Conservation (phyloP, 176 grass and related monocot genomes). For the Avena eriantha region DNA sequence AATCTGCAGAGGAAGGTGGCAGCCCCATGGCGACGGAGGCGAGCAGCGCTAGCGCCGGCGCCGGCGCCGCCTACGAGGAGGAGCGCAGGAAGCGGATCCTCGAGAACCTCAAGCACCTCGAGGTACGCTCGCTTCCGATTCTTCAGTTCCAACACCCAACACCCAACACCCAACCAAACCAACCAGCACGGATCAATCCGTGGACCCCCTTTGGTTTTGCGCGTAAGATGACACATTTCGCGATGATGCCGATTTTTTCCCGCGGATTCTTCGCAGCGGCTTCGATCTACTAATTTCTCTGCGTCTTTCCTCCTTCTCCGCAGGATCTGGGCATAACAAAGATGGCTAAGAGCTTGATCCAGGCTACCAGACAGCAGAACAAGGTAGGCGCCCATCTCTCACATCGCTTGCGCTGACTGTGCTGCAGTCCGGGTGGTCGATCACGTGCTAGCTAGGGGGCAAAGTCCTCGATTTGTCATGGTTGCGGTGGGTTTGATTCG, state of each 20-base stretch:
- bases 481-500: conserved; percentile 28
- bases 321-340: conserved; percentile 83
- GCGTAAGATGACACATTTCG: background rate
- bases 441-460: no score
- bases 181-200: background rate
- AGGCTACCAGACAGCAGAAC: conserved; percentile 65
- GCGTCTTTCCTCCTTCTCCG: background rate
- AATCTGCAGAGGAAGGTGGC: no score
- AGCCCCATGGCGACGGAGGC: conserved; percentile 44
- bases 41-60: background rate
- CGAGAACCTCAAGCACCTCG: conserved; percentile 88
- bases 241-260: background rate
- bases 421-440: background rate
- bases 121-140: conserved; percentile 38
- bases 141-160: no score
- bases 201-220: background rate
- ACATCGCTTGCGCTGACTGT: background rate
- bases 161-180: background rate
- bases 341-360: conserved; percentile 77
- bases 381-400: conserved; percentile 46
- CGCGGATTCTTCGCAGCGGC: background rate
- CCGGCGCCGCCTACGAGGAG: conserved; percentile 67
- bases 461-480: background rate
- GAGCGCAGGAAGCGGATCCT: conserved; percentile 72
- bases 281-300: background rate